Conservation (phyloP, 129 eudicot genomes). For the Pittosporum tobira region DNA sequence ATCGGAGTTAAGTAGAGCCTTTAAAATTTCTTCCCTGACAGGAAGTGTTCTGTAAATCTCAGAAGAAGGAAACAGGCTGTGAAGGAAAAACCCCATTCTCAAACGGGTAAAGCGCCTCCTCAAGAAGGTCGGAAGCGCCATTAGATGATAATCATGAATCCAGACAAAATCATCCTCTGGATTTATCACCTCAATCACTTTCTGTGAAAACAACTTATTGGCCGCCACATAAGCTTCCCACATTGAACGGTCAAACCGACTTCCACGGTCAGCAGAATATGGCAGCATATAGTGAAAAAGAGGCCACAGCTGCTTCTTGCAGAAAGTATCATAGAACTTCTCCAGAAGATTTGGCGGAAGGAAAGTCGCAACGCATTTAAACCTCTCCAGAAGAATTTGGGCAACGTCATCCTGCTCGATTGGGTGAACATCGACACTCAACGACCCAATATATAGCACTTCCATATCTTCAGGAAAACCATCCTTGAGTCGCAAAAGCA, state of each 20-base stretch:
- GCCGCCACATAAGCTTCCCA: slow-evolving; percentile 19
- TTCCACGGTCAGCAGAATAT: slow-evolving; percentile 10
- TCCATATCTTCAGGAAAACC: slow-evolving; percentile 27
- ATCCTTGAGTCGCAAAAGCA: slow-evolving; percentile 26
- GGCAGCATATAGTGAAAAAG: slow-evolving; percentile 20
- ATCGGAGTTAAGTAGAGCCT: slow-evolving; percentile 16
- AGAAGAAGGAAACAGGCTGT: slow-evolving; percentile 14
- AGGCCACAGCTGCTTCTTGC: slow-evolving; percentile 18
- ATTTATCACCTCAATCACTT: slow-evolving; percentile 17
- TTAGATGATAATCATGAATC: slow-evolving; percentile 23
- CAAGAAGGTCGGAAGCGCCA: slow-evolving; percentile 23
- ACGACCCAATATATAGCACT: slow-evolving; percentile 12
- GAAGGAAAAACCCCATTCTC: slow-evolving; percentile 21
- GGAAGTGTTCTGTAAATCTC: slow-evolving; percentile 21
- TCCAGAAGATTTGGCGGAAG: slow-evolving; percentile 13
- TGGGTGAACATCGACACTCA: slow-evolving; percentile 13
- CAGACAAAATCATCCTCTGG: slow-evolving; percentile 22
- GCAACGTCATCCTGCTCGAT: slow-evolving; percentile 19
- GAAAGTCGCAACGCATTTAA: slow-evolving; percentile 16
- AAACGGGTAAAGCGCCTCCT: slow-evolving; percentile 18
- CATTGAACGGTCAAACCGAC: slow-evolving; percentile 9
- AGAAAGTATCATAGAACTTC: slow-evolving; percentile 14
- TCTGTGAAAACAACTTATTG: slow-evolving; percentile 19
- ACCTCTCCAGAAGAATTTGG: slow-evolving; percentile 15
- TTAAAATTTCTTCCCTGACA: slow-evolving; percentile 17